A percentile compares a stretch with the other conserved stretches of the same genome.
Conservation (phyloP, 345 rosid genomes). For the Brassica cretica region DNA sequence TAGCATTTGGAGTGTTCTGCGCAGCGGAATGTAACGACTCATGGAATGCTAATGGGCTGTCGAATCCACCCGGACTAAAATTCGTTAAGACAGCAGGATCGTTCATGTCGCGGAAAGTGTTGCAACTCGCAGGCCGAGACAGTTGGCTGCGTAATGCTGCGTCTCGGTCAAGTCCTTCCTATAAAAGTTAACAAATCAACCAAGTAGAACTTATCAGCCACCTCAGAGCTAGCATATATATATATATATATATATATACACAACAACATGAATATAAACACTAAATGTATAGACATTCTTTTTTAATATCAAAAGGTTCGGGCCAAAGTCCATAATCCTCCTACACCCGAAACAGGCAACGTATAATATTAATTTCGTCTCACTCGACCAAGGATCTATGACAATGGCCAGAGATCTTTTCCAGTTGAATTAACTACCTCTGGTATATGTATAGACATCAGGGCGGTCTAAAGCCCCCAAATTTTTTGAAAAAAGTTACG, state of each 20-base stretch:
- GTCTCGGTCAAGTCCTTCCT: constrained; percentile 77
- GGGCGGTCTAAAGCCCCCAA: no score
- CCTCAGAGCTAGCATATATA: neutral
- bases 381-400: no score
- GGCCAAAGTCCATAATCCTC: no score
- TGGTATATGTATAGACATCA: neutral
- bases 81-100: constrained; percentile 44
- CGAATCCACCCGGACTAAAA: constrained; percentile 44
- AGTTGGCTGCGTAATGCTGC: constrained; percentile 54
- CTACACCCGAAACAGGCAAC: no score
- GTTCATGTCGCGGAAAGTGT: constrained; percentile 60
- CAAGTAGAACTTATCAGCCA: neutral
- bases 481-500: no score
- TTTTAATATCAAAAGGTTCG: no score
- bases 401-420: no score
- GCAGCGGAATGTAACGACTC: constrained; percentile 53
- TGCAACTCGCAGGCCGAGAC: constrained; percentile 70
- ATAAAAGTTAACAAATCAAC: constrained; percentile 25
- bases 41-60: constrained; percentile 46
- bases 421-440: no score
- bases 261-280: neutral
- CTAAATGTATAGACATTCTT: neutral
- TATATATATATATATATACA: neutral
- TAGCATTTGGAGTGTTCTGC: neutral
- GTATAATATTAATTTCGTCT: no score